Percentiles rank a stretch among this genome's conserved stretches.
phyloP scores from a whole-genome alignment of 192 early-diverging fungal species.

The Funneliformis geosporum region DNA sequence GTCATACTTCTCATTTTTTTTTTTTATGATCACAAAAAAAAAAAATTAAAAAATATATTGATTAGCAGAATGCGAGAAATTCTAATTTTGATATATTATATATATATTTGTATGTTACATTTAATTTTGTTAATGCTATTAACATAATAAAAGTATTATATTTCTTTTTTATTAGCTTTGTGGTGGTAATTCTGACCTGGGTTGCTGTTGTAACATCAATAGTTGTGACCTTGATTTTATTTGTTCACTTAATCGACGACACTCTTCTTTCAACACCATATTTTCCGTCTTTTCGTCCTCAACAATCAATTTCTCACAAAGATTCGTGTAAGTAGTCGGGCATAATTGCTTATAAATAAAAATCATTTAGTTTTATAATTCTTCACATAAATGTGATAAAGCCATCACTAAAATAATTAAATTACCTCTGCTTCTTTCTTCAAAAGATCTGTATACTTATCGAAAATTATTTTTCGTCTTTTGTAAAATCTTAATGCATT shows the following conservation, averaged over 20 bases:
- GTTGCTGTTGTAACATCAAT: background rate
- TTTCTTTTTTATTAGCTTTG: background rate
- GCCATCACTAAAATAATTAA: background rate
- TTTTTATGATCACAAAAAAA: background rate
- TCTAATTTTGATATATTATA: too few species aligned
- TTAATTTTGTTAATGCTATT: background rate
- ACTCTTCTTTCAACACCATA: background rate
- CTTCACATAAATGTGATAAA: background rate
- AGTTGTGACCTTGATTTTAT: background rate
- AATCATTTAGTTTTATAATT: background rate
- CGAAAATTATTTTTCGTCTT: constrained; percentile 22
- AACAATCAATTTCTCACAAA: constrained; percentile 10
- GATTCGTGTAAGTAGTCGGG: background rate
- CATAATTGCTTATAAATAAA: background rate
- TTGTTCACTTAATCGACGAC: background rate
- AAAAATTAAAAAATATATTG: background rate
- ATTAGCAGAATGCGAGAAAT: background rate
- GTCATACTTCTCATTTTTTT: background rate
- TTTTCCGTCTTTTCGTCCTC: background rate
- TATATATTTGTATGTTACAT: too few species aligned
- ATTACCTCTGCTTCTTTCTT: constrained; percentile 28
- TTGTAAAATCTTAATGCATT: constrained; percentile 12
- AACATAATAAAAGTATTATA: background rate
- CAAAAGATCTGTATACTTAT: constrained; percentile 21
- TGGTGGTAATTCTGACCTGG: background rate